phyloP scores from a whole-genome alignment of 768 basidiomycete genomes.

The Dentipellis fragilis region DNA sequence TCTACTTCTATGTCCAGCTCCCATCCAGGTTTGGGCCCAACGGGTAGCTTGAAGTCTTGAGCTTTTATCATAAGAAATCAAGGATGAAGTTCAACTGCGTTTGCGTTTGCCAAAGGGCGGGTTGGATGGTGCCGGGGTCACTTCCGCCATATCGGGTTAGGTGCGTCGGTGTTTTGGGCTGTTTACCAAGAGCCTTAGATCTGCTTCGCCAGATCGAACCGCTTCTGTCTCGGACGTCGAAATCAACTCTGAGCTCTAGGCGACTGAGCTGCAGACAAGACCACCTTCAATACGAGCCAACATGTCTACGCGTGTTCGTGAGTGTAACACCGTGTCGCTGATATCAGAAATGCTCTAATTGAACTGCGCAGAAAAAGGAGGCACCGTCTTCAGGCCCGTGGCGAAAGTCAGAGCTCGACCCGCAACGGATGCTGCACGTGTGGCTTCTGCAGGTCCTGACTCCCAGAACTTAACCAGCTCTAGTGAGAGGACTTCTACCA shows the following conservation, averaged over 20 bases:
- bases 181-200: not conserved
- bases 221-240: not conserved
- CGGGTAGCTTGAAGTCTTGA: slow-evolving; percentile 32
- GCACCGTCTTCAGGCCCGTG: slow-evolving; percentile 60
- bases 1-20: slow-evolving; percentile 39
- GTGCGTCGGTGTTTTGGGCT: not conserved
- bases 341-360: not conserved
- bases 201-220: not conserved
- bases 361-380: slow-evolving; percentile 51
- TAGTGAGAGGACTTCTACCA: not conserved
- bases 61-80: slow-evolving; percentile 1
- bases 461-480: not conserved
- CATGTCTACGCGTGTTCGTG: slow-evolving; percentile 49
- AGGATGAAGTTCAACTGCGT: not conserved
- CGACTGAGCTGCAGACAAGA: not conserved
- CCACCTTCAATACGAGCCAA: not conserved
- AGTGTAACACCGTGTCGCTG: slow-evolving; percentile 24
- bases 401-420: slow-evolving; percentile 38
- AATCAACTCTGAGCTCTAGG: not conserved
- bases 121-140: not conserved
- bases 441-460: slow-evolving; percentile 16
- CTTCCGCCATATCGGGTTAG: not conserved
- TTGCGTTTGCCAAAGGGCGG: not conserved
- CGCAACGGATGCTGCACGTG: slow-evolving; percentile 15
- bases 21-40: slow-evolving; percentile 50